Evolutionary conservation across 352 stramenopile species (phyloP).

Genomic region (Phytophthora pinifolia): DNA sequence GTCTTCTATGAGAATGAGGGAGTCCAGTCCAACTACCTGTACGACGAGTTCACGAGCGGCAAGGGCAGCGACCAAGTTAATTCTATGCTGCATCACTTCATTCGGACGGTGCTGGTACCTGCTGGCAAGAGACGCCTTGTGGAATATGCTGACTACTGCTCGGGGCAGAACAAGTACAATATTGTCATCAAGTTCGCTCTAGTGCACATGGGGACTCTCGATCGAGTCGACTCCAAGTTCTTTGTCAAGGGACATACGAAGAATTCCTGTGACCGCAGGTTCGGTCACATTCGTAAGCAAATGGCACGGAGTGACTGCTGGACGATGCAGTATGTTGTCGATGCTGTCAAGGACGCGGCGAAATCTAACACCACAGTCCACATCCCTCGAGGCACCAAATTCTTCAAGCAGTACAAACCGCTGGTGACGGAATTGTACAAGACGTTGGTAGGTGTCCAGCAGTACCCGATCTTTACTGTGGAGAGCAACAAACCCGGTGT

Average conservation of each 20-base stretch:
- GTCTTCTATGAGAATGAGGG: constrained; percentile 8
- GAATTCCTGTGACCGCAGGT: constrained; percentile 17
- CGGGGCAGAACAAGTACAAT: constrained; percentile 23
- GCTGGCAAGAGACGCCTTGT: not conserved
- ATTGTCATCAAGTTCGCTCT: constrained; percentile 12
- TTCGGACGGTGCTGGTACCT: not conserved
- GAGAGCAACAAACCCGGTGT: not conserved
- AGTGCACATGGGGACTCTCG: constrained; percentile 9
- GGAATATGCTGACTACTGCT: constrained; percentile 20
- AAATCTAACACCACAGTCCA: too few relatives aligned
- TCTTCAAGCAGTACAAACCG: constrained; percentile 15
- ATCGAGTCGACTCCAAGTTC: constrained; percentile 17
- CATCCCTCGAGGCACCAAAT: not conserved
- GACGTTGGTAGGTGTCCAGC: constrained; percentile 1
- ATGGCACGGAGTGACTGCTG: constrained; percentile 2
- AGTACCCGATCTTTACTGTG: constrained; percentile 18
- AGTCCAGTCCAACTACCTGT: not conserved
- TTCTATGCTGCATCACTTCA: constrained; percentile 11
- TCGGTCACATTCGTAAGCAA: constrained; percentile 20
- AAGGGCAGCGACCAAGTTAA: not conserved
- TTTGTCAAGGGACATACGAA: constrained; percentile 26
- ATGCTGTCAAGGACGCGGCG: constrained; percentile 1
- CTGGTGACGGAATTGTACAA: constrained; percentile 12
- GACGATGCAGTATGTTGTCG: constrained; percentile 16
- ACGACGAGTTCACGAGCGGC: not conserved